Conservation (phyloP, 805 yeast genomes). For the Ogataea thermomethanolica region DNA sequence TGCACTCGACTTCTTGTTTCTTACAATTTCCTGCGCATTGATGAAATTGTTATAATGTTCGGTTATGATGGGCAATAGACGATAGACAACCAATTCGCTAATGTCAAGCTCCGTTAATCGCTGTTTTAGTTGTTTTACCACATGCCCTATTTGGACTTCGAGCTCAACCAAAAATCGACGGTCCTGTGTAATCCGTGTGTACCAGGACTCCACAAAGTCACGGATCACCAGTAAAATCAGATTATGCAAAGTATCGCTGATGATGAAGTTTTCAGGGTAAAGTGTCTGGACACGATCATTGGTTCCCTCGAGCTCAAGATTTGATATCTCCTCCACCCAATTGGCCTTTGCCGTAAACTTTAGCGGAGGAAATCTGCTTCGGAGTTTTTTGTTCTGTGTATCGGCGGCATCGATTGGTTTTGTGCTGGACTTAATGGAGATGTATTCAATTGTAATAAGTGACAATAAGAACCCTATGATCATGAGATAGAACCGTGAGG, state of each 20-base stretch:
- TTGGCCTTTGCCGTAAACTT: slow-evolving; percentile 26
- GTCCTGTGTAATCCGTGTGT: slow-evolving; percentile 39
- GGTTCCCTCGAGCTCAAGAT: slow-evolving; percentile 14
- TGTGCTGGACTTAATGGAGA: slow-evolving; percentile 4
- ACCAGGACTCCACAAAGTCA: slow-evolving; percentile 61
- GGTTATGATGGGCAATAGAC: slow-evolving; percentile 61
- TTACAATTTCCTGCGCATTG: slow-evolving; percentile 37
- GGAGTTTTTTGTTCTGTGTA: slow-evolving; percentile 1
- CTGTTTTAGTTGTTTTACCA: slow-evolving; percentile 39
- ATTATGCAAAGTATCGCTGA: slow-evolving; percentile 51
- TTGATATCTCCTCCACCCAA: slow-evolving; percentile 30
- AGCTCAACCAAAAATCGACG: slow-evolving; percentile 41
- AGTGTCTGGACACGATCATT: slow-evolving; percentile 8
- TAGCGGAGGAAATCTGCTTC: slow-evolving; percentile 15
- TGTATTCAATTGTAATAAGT: slow-evolving; percentile 6
- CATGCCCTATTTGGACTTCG: slow-evolving; percentile 40
- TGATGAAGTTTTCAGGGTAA: slow-evolving; percentile 46
- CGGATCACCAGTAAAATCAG: slow-evolving; percentile 45
- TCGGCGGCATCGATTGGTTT: neutral
- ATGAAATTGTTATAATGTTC: slow-evolving; percentile 57
- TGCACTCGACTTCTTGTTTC: slow-evolving; percentile 23
- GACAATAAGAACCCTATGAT: neutral
- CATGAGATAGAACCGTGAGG: too few relatives aligned
- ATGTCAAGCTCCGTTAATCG: slow-evolving; percentile 47
- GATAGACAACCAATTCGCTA: slow-evolving; percentile 53